Base-by-base conservation (phyloP, 495 filamentous ascomycete genomes). In the Entonaema liquescens region DNA sequence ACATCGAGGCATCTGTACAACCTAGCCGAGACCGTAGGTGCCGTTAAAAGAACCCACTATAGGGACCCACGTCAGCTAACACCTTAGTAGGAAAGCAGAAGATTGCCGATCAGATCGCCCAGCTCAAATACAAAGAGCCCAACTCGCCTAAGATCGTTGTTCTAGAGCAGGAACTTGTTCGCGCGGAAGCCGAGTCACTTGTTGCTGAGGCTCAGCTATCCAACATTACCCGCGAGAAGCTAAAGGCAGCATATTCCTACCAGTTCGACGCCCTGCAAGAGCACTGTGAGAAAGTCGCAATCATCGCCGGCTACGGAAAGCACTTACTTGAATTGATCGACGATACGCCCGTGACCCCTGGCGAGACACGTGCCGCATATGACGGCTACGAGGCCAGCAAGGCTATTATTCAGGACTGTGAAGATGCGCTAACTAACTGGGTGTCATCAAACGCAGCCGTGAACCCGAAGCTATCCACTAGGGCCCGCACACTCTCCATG, bases 101-200 rank as follows among this genome's bases (percentile, higher is more conserved):
- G 84, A 98, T 99, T 80, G 97, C 93, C 76, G 96, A 99, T 78
- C 93, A 98, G 74, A 98, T 99, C 72, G 95, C 95, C 17, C 95
- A 99, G 79, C 88, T 99, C 59, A 99, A 99, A 81, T 99, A 98
- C 89, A 98, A 98, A 83, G 96, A 99, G 79, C 95, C 95, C 33
- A 96, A 96, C 84, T 97, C 93, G 9, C 94, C 96, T 42, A 94
- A 93, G 79, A 98, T 99, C 59, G 93, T 97, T 59, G 94, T 99
- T 35, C 90, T 99, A 72, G 95, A 99, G 82, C 95, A 98, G 80
- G 95, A 99, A 81, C 91, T 99, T 59, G 95, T 99, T 67, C 95
- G 95, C 73, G 96, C 95, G 68, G 95, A 99, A 80, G 95, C 95
- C 76, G 95, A 99, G 81, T 98, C 96, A 17, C 89, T 99, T 19